Base-by-base conservation (phyloP, 2,329 filamentous ascomycete species). In the Basipetospora chlamydospora region DNA sequence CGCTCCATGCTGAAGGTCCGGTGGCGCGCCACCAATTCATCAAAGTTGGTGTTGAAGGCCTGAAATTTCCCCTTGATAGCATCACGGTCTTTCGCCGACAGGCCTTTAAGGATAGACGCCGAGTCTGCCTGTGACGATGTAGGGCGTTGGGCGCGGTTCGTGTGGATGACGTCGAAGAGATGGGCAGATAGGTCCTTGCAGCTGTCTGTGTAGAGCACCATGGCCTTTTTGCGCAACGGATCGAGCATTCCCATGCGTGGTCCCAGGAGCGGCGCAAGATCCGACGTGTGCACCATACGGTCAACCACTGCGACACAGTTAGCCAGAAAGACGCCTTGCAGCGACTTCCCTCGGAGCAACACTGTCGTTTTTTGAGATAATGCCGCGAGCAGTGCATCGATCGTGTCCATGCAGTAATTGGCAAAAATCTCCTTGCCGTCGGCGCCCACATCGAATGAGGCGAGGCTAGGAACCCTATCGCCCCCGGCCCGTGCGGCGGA, bases 31-130 rank as follows among this genome's bases (percentile, higher is more conserved):
- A 95, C 77, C 57, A 95, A 71, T 21, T 93, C 87, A 44, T 98
- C 90, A 52, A 98, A 98, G 30, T 72, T 76, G 7, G 70, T 64
- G 54, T 98, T 98, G 65, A 98, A 98, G 28, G 76, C 74, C 48
- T 81, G 77, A 57, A 95, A 98, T 58, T 96, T 96, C 56, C 85
- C 77, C 59, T 98, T 98, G 59, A 96, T 93, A 40, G 77, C 79
- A 53, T 98, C 90, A 57, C 88, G 92, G 52, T 98, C 90, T 55
- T 94, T 95, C 49, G 79, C 85, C 31, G 73, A 77, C 3, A 96
- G 64, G 1, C 73, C 73, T 57, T 93, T 94, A 41, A 96, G 67
- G 40, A 95, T 81, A 1, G 80, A 80, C 12, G 77, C 76, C 2
- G 83, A 90, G 55, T 95, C 87, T n/a, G 72, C 73, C 18, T 74